Conservation (phyloP, 441 rosid genomes). For the Capsella rubella region DNA sequence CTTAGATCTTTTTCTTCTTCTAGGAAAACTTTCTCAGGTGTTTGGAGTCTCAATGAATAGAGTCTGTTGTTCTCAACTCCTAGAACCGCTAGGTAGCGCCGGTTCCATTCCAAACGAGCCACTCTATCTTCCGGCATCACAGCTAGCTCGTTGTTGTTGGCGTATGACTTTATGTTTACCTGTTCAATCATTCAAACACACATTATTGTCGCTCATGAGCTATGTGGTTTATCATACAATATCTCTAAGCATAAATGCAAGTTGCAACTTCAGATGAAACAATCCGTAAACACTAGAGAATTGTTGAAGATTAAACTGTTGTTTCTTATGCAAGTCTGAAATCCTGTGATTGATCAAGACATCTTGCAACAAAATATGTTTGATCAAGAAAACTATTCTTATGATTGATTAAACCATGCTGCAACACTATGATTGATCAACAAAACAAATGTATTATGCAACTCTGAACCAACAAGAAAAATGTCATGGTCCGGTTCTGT, state of each 20-base stretch:
- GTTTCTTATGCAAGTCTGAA: neutral
- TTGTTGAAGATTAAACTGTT: neutral
- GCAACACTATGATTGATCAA: neutral
- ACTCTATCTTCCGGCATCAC: constrained; percentile 92
- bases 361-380: neutral
- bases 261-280: neutral
- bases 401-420: neutral
- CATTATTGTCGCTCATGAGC: neutral
- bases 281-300: neutral
- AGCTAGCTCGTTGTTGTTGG: constrained; percentile 89
- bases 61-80: constrained; percentile 89
- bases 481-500: neutral
- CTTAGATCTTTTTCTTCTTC: constrained; percentile 89
- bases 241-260: neutral
- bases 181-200: constrained; percentile 26
- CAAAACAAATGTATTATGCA: neutral
- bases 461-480: neutral
- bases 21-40: constrained; percentile 82
- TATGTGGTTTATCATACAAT: neutral
- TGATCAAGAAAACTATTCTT: neutral
- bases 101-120: constrained; percentile 82
- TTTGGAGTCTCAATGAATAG: constrained; percentile 81
- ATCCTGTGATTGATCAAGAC: neutral
- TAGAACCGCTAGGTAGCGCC: constrained; percentile 86
- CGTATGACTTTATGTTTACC: constrained; percentile 94